Evolutionary conservation across 2,329 filamentous ascomycete species (phyloP).

Genomic region (Microdochium nivale): DNA sequence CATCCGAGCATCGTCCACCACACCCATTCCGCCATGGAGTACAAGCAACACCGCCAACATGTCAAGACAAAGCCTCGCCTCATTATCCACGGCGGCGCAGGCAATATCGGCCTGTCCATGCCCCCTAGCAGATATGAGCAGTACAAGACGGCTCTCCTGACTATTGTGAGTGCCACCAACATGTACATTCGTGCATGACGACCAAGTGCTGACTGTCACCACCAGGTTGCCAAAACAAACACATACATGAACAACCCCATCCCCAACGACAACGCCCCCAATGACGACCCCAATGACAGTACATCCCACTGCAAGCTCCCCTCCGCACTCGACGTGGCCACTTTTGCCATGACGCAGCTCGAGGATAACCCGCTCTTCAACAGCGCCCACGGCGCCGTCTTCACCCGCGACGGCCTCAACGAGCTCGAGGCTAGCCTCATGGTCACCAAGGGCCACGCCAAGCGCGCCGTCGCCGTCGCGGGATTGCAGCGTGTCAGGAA

Average conservation of each 20-base stretch:
- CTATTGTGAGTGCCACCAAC: constrained; percentile 40
- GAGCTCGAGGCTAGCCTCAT: constrained; percentile 84
- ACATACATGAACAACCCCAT: constrained; percentile 33
- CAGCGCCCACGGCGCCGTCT: constrained; percentile 74
- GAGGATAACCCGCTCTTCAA: constrained; percentile 83
- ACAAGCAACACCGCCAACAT: constrained; percentile 17
- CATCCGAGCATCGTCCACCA: not conserved
- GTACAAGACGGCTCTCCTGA: constrained; percentile 52
- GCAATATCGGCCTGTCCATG: constrained; percentile 55
- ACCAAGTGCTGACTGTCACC: not conserved
- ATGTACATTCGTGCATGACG: not conserved
- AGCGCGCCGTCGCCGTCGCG: constrained; percentile 72
- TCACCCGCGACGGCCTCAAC: constrained; percentile 73
- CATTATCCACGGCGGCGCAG: constrained; percentile 67
- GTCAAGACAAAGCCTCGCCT: constrained; percentile 41
- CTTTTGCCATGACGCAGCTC: constrained; percentile 64
- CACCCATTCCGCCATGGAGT: constrained; percentile 27
- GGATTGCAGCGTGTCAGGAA: constrained; percentile 68
- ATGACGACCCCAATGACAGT: constrained; percentile 4
- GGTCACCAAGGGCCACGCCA: constrained; percentile 65
- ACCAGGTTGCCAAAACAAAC: constrained; percentile 34
- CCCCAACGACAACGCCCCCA: constrained; percentile 2
- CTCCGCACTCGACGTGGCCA: constrained; percentile 64
- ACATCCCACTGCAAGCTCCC: constrained; percentile 26
- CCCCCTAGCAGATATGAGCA: constrained; percentile 46